A percentile compares a stretch with the other conserved stretches of the same genome.
phyloP scores from a whole-genome alignment of 148 eudicot genomes.

The Rhododendron griersonianum region DNA sequence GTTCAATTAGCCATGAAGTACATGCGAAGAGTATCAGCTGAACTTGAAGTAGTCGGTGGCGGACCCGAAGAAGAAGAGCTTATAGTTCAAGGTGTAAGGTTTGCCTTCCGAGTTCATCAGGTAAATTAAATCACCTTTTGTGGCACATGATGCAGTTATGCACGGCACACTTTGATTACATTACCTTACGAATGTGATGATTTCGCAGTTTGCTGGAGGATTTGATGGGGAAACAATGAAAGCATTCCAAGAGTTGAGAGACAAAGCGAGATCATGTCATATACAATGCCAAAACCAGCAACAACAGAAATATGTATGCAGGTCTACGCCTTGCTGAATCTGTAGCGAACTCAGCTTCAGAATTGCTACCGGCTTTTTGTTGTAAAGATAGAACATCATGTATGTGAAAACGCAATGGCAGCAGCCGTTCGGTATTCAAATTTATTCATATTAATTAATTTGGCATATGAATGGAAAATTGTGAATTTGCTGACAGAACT shows the following conservation, averaged over 20 bases:
- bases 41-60: constrained; percentile 66
- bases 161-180: not conserved
- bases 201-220: constrained; percentile 82
- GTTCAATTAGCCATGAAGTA: constrained; percentile 90
- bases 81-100: constrained; percentile 86
- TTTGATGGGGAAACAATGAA: constrained; percentile 95
- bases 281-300: constrained; percentile 59
- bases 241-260: constrained; percentile 93
- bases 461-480: not conserved
- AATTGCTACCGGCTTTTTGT: constrained; percentile 17
- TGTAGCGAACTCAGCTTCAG: constrained; percentile 87
- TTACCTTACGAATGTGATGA: not conserved
- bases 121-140: constrained; percentile 21
- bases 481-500: not conserved
- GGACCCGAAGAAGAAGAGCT: constrained; percentile 91
- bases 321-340: constrained; percentile 55
- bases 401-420: not conserved
- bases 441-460: not conserved
- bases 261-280: constrained; percentile 62
- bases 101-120: constrained; percentile 98
- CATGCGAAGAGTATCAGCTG: constrained; percentile 95
- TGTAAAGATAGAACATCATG: constrained; percentile 35
- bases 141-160: not conserved
- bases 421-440: constrained; percentile 5
- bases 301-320: constrained; percentile 50